Evolutionary conservation across 2,329 filamentous ascomycete species (phyloP).

Genomic region (Graphilbum ipis-grandicollis): DNA sequence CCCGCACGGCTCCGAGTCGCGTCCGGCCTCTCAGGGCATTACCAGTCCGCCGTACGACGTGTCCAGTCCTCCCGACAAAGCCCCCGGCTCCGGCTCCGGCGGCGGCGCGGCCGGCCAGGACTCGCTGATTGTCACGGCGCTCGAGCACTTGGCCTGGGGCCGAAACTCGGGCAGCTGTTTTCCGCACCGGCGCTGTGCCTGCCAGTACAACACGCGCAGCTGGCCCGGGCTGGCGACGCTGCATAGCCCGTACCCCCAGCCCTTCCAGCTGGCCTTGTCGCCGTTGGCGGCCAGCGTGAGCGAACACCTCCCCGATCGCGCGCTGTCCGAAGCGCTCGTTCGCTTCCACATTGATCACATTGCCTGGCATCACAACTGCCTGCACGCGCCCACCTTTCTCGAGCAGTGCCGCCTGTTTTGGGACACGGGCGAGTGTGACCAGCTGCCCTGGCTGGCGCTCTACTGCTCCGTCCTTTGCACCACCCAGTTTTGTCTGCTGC

Average conservation of each 20-base stretch:
- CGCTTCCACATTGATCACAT: slow-evolving; percentile 11
- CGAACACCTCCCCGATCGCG: slow-evolving; percentile 3
- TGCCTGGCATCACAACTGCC: slow-evolving; percentile 13
- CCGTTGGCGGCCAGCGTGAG: slow-evolving; percentile 3
- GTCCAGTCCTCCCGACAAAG: too few relatives aligned
- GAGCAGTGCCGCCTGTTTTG: slow-evolving; percentile 31
- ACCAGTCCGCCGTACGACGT: too few relatives aligned
- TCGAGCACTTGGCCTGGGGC: slow-evolving; percentile 21
- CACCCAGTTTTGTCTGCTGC: slow-evolving; percentile 10
- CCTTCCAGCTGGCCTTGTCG: slow-evolving; percentile 1
- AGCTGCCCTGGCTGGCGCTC: slow-evolving; percentile 12
- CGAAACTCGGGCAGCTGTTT: slow-evolving; percentile 16
- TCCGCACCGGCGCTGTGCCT: slow-evolving; percentile 9
- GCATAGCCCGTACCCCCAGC: slow-evolving; percentile 1
- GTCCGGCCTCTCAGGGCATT: too few relatives aligned
- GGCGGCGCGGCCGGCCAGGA: slow-evolving; percentile 2
- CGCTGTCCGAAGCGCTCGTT: slow-evolving; percentile 10
- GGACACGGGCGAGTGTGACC: slow-evolving; percentile 13
- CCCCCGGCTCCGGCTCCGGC: too few relatives aligned
- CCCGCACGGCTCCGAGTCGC: too few relatives aligned
- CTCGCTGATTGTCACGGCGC: slow-evolving; percentile 14
- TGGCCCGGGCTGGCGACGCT: neutral
- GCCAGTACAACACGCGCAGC: slow-evolving; percentile 8
- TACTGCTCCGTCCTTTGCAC: slow-evolving; percentile 12
- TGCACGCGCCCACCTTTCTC: slow-evolving; percentile 36